Evolutionary conservation across 352 stramenopile species (phyloP), one percentile per base, ranked within the genome.

Genomic region (Phytophthora colocasiae): DNA sequence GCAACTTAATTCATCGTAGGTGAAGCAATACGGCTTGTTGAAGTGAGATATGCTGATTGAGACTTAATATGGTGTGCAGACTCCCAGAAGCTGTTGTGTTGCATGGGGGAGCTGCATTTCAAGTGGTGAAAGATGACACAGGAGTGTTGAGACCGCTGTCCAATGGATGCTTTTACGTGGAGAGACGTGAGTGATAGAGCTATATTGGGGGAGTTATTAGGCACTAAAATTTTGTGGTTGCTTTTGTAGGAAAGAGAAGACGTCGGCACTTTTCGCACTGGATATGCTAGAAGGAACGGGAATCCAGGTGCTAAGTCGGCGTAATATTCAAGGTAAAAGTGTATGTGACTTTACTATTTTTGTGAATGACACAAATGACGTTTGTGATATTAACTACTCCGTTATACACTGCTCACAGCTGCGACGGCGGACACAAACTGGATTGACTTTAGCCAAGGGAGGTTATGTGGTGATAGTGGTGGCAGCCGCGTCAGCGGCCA

Each of bases 111-210:
- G 71, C 80, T 29, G 86, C 84, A 41, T 96, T 96, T 45, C 85
- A 93, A 43, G 66, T 93, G 27, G 68, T 87, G 9, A 58, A 72
- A 17, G 79, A 88, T 47, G 71, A 75, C 40, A 58, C 85, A 1
- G 71, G 61, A 19, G 55, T 80, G 7, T 54, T 96, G 19, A 77
- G 71, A 15, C 83, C 83, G 8, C 63, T 92, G 11, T 87, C 81
- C 1, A 79, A 88, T 45, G 87, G 87, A 40, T 91, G 80, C 66
- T 89, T 85, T 66, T 96, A 90, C 52, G 76, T 94, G 27, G 87
- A 96, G 60, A 78, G 85, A 32, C 75, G 87, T 96, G 75, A 66
- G 81, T 80, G 40, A 4, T 36, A 4, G 31, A 36, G 9, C 8
- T 36, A 10, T 12, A 36, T 14, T 36, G 7, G 31, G 8, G 9